Evolutionary conservation across 345 rosid genomes (phyloP), one percentile per base, ranked within the genome.

Genomic region (Erodium maritimum): DNA sequence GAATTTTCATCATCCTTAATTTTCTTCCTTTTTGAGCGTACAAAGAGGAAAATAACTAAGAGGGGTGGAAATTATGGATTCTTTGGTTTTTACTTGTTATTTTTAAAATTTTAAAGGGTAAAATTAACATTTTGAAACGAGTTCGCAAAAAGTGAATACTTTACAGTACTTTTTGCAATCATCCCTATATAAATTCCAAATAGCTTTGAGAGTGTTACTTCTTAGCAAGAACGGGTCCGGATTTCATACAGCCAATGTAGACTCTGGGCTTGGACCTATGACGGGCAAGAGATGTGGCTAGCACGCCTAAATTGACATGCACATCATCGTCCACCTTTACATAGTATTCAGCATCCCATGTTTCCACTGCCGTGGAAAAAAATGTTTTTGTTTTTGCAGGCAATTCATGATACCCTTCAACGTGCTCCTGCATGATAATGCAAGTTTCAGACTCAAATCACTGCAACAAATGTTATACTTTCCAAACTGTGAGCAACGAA

Each of bases 241-340:
- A 94, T 71, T 94, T 94, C 99, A 94, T 94, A 72, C 99, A 90
- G 17, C 96, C 99, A 5, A 90, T 74, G 62, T 87, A 94, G 65
- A 90, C 88, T 60, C 91, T 82, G 25, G 97, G 96, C 70, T 94
- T 94, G 66, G 85, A 79, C 56, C 93, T 91, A 66, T 94, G 95
- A 21, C 78, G 91, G 19, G 86, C 84, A 72, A 90, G 96, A 48
- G 97, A 85, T 24, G 97, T 72, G 61, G 91, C 97, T 21, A 94
- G 84, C 86, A 71, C 69, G 86, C 99, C 99, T 63, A 94, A 83
- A 77, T 94, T 94, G 51, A 94, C 99, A 50, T 94, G 99, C 66
- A 90, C 97, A 76, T 94, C 99, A 74, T 94, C 99, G 74, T 94
- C 99, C 73, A 90, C 93, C 68, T 94, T 87, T 81, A 94, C 67